Base-by-base conservation (phyloP, 441 rosid genomes). In the Melastoma candidum region DNA sequence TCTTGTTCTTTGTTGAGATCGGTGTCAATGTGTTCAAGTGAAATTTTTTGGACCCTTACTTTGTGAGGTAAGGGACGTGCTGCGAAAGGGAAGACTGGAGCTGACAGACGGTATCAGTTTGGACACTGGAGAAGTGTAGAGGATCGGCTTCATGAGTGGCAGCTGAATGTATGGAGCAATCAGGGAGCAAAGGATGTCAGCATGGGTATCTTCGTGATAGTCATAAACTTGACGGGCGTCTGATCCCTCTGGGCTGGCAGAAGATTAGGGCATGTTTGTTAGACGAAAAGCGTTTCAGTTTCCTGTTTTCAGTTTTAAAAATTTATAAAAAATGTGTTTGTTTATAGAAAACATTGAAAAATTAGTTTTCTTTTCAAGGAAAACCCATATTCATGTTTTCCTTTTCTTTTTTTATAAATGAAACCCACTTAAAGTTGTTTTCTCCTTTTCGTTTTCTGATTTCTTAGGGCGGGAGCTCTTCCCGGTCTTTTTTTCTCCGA, bases 171-270 rank as follows among this genome's bases (percentile, higher is more conserved):
- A 52, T 14, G 56, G 27, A 8, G 56, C 39, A 27, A 52, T 14
- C 25, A 45, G 46, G 39, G 56, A 52, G n/a, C 43, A 14, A 12
- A 39, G 46, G 11, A 13, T 8, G 3, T 44, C 46, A 17, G 46
- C 26, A 52, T 9, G 14, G 46, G 46, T 29, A 52, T 36, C 12
- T 45, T 52, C 56, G 45, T 52, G 45, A 52, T 9, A 8, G 56
- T 52, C 56, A 8, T 39, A 13, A 39, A 17, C 43, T 39, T 39
- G 26, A 52, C 11, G 17, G 56, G 56, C 8, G 27, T 39, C 46
- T 13, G 17, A 45, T 54, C 59, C 9, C 53, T 53, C 2, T 17
- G 22, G 59, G 65, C 39, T 11, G 59, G 46, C 44, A 54, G 54
- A 61, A 61, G 53, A 61, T 17, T 17, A n/a, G n/a, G n/a, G n/a